Base-by-base conservation (phyloP, 192 early-diverging fungal genomes). In the Backusella tarrabulga region DNA sequence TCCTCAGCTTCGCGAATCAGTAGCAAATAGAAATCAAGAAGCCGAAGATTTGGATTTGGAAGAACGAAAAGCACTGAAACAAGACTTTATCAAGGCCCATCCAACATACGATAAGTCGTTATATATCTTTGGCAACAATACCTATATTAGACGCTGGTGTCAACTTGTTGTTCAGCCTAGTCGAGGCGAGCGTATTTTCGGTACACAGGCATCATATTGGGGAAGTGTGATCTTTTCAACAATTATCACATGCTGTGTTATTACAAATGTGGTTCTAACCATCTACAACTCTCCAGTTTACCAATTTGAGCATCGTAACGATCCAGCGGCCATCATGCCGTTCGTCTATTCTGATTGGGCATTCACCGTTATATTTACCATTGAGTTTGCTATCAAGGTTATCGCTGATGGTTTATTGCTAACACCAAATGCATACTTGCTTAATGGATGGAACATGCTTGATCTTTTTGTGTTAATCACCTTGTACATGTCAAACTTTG, bases 341-440 rank as follows among this genome's bases (percentile, higher is more conserved):
- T 34, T 85, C 1, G 50, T 81, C 17, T 83, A 86, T 60, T 35
- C 35, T 0, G 89, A 90, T 46, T 79, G 40, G 67, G 77, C 80
- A n/a, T 90, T 91, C 40, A 86, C 85, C 0, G 67, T 81, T 5
- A 74, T 91, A 23, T 89, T 88, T 54, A 85, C 88, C 0, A 8
- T 88, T 8, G 90, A 91, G 67, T 86, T 88, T 50, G 26, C 88
- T 1, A 79, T 91, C 19, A 85, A 87, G 50, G 77, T 89, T 38
- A 84, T 91, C 67, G 90, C 90, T 0, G 88, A 91, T 78, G 90
- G 90, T 34, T 86, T 91, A 17, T 56, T 88, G 5, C 77, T 89
- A n/a, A 88, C 90, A 7, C 90, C 90, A 0, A 88, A 91, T 69
- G 90, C 90, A 11, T 88, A 88, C 68, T 41, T 91, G 60, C 71